Percentiles rank a stretch among this genome's conserved stretches.
Evolutionary conservation across 139 green algal species (phyloP).

Genomic region (Mychonastes homosphaera): DNA sequence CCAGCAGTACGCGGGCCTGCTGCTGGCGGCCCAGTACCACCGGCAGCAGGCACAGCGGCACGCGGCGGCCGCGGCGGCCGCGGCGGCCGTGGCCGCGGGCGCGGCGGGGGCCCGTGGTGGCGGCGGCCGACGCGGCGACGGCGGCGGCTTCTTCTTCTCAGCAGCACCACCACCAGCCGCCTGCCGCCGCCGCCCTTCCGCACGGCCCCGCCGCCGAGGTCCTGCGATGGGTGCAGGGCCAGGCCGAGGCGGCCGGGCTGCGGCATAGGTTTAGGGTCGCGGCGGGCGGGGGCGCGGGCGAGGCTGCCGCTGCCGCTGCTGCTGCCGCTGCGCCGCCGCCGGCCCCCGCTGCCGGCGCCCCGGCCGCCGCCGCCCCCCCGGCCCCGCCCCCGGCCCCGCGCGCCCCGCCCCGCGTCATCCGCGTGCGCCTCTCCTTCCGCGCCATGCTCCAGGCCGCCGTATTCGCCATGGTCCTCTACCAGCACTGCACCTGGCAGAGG

Average conservation of each 20-base stretch:
- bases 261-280: too few species aligned
- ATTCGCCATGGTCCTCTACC: conserved; percentile 51
- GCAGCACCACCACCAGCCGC: too few species aligned
- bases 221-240: too few species aligned
- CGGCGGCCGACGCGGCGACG: too few species aligned
- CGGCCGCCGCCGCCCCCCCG: background rate
- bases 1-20: conserved; percentile 2
- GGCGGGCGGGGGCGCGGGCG: too few species aligned
- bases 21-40: too few species aligned
- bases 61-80: conserved; percentile 8
- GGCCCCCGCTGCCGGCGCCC: conserved; percentile 1
- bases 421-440: conserved; percentile 49
- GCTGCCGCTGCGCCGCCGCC: background rate
- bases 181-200: too few species aligned
- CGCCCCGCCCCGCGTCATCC: conserved; percentile 31
- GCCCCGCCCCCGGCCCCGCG: background rate
- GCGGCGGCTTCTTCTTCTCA: too few species aligned
- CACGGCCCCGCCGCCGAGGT: too few species aligned
- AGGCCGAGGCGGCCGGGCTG: too few species aligned
- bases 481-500: conserved; percentile 59
- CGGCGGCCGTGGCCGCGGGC: background rate
- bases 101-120: too few species aligned
- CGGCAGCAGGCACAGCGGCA: background rate
- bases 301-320: conserved; percentile 7
- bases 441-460: conserved; percentile 53